A percentile compares a stretch with the other conserved stretches of the same genome.
These are phyloP conservation scores for Irpex sp. DNA, from an alignment of 1,284 basidiomycete species.

Conservation along the genomic window DNA sequence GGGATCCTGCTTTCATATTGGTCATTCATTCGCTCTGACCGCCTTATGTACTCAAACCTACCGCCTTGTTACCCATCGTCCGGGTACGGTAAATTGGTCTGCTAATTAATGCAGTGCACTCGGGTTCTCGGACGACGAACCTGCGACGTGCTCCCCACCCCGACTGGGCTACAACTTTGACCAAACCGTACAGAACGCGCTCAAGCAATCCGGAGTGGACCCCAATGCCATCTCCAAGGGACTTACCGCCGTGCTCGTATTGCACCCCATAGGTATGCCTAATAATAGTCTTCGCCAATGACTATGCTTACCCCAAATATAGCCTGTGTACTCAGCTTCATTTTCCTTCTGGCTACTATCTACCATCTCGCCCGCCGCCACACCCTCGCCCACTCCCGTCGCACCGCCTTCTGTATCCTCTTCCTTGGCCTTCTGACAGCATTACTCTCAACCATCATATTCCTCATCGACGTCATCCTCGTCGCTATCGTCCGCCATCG, in stretches of 20 bases:
- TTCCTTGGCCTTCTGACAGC: constrained; percentile 28
- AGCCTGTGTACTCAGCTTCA: constrained; percentile 49
- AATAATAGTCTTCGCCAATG: not conserved
- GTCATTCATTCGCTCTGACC: not conserved
- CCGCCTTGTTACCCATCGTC: not conserved
- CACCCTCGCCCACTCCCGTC: constrained; percentile 23
- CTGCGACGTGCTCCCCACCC: constrained; percentile 38
- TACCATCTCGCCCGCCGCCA: constrained; percentile 30
- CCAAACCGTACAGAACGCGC: constrained; percentile 34
- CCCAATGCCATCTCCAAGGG: constrained; percentile 35
- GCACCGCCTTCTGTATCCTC: constrained; percentile 20
- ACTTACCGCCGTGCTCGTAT: constrained; percentile 33
- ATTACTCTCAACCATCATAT: constrained; percentile 42
- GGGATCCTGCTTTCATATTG: not conserved
- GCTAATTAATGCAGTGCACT: constrained; percentile 28
- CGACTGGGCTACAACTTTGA: constrained; percentile 51
- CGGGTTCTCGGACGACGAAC: constrained; percentile 31
- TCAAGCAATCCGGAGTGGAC: constrained; percentile 36
- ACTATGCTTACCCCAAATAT: constrained; percentile 1
- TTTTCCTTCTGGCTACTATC: constrained; percentile 44
- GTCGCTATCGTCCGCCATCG: constrained; percentile 39
- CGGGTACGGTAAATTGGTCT: not conserved
- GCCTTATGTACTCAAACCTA: constrained; percentile 1
- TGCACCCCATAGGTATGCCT: constrained; percentile 42
- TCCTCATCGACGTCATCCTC: constrained; percentile 50